Base-by-base conservation (phyloP, 2,329 filamentous ascomycete genomes). In the Aspergillus clavatus region DNA sequence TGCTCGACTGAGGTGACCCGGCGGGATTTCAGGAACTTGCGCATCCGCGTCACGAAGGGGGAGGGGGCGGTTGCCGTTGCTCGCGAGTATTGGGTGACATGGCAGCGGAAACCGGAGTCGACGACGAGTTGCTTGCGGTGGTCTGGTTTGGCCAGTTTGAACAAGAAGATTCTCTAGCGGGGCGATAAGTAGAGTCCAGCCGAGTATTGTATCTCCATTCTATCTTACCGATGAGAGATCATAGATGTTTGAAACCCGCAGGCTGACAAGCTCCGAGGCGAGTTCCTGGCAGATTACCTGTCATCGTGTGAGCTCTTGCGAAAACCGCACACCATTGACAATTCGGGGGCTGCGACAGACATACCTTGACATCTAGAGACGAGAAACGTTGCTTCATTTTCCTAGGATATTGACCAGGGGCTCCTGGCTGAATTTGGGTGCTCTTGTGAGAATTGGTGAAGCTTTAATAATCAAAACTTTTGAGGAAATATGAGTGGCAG, bases 251-350 rank as follows among this genome's bases (percentile, higher is more conserved):
- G 87, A 82, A 40, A 97, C 80, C 52, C 93, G 87, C 51, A 97
- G 77, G 47, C 82, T 81, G 47, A 85, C 81, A 43, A 98, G 78
- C 53, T 78, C 80, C 52, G 80, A 75, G 48, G 89, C 84, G 51
- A 98, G 86, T 78, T 98, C 93, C 66, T 95, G 88, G 45, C 89
- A 86, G 63, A 97, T 94, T 69, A 95, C 89, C 88, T 95, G 61
- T 8, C 42, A 27, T 42, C n/a, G 22, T 50, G 35, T 42, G 23
- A 35, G 35, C 24, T 42, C 33, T n/a, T 43, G 19, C 7, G 12
- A 21, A 38, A n/a, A 47, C 40, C 10, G 36, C 24, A n/a, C n/a
- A n/a, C n/a, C n/a, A n/a, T n/a, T n/a, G 23, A 12, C 18, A 8
- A 14, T 5, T 23, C 38, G 12, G 8, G 26, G 0, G 11, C 5